Evolutionary conservation across 2,329 filamentous ascomycete species (phyloP), one percentile per base, ranked within the genome.

Genomic region (Penicillium polonicum): DNA sequence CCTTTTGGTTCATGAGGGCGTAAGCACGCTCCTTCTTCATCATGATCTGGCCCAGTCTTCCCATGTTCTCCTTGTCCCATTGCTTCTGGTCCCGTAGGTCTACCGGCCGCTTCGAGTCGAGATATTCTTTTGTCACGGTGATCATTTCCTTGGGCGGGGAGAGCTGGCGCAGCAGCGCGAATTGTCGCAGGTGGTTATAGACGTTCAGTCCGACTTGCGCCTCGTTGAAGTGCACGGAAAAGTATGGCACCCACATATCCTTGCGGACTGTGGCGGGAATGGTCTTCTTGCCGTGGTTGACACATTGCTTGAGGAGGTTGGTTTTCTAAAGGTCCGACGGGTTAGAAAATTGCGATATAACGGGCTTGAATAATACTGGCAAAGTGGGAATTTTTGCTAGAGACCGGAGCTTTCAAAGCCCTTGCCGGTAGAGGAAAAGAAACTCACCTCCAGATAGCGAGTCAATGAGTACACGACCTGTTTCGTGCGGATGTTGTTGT

Each of bases 261-360:
- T 83, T 84, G 60, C 85, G 84, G 49, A 88, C 73, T 8, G 70
- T 72, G 41, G 82, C 72, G 29, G 85, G 85, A 23, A 83, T 78
- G 49, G 84, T 83, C 70, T 88, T 86, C 68, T 87, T 87, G 74
- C 85, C 85, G 46, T 85, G 80, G 73, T 83, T 86, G 60, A 85
- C 73, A 31, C 88, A 76, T 74, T 88, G 85, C 29, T 79, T 78
- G 58, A 87, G 73, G 48, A 80, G 72, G 63, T 74, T 79, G 72
- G 76, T 78, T 74, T 80, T 81, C 79, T 84, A 60, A 17, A 50
- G 25, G 44, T 36, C 19, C 27, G 48, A 35, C 33, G 12, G 8
- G 46, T 63, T 57, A 64, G 61, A 45, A 36, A 43, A 39, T 39
- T 52, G 55, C 33, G 49, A 45, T 46, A 46, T 23, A 19, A 9